phyloP scores from a whole-genome alignment of 371 early-diverging fungal genomes.

The Lichtheimia corymbifera region DNA sequence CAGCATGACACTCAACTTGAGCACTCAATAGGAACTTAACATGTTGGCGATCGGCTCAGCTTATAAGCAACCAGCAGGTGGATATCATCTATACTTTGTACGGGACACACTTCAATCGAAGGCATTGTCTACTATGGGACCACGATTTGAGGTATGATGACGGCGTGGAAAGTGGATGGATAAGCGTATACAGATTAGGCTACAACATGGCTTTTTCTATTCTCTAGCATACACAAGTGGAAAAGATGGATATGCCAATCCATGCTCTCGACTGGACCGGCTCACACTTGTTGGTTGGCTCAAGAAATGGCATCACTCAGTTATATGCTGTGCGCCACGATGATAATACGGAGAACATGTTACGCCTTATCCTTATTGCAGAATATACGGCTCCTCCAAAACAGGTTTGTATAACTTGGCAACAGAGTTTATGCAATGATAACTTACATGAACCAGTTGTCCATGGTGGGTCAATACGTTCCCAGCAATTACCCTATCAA shows the following conservation, averaged over 20 bases:
- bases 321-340: conserved; percentile 21
- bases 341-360: not conserved
- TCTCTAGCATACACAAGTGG: conserved; percentile 15
- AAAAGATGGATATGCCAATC: conserved; percentile 24
- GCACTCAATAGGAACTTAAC: conserved; percentile 10
- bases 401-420: not conserved
- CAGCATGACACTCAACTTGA: too few species aligned
- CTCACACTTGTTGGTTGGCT: conserved; percentile 29
- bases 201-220: not conserved
- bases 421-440: not conserved
- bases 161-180: too few species aligned
- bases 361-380: not conserved
- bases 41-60: conserved; percentile 33
- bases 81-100: conserved; percentile 26
- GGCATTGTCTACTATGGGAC: conserved; percentile 3
- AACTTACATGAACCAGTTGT: not conserved
- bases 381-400: not conserved
- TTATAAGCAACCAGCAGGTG: conserved; percentile 10
- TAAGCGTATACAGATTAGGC: too few species aligned
- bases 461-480: not conserved
- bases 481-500: conserved; percentile 18
- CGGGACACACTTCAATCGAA: conserved; percentile 20
- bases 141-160: conserved; percentile 25
- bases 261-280: conserved; percentile 38
- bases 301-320: conserved; percentile 13